These are phyloP conservation scores for Tylopilus plumbeoviolaceoides DNA, from an alignment of 768 basidiomycete genomes.

Conservation along the genomic window DNA sequence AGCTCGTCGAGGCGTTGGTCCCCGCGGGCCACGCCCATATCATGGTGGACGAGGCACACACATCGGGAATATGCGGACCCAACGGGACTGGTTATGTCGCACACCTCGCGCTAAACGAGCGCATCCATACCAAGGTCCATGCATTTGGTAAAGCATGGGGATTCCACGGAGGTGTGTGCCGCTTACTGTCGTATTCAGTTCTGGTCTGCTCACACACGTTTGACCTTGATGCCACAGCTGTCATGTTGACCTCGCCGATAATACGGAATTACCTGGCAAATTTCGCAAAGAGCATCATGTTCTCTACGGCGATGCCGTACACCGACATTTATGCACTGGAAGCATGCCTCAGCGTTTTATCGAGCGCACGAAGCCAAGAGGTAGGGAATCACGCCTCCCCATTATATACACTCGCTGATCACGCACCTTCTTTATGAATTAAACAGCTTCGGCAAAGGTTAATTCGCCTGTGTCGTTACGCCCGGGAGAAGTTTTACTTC, in stretches of 20 bases:
- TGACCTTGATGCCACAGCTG: conserved; percentile 5
- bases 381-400: conserved; percentile 5
- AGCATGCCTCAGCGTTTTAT: conserved; percentile 36
- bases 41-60: conserved; percentile 56
- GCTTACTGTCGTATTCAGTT: no score
- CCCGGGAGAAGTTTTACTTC: conserved; percentile 4
- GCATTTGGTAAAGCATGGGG: conserved; percentile 45
- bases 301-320: conserved; percentile 22
- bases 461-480: conserved; percentile 6
- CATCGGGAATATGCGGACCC: conserved; percentile 48
- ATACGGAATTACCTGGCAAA: conserved; percentile 21
- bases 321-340: conserved; percentile 31
- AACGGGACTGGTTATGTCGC: conserved; percentile 42
- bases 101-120: conserved; percentile 38
- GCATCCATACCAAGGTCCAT: conserved; percentile 45
- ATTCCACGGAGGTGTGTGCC: conserved; percentile 15
- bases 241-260: conserved; percentile 17
- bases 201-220: neutral
- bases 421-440: neutral
- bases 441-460: conserved; percentile 17
- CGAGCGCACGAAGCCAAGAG: conserved; percentile 14
- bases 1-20: conserved; percentile 34
- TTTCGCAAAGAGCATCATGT: conserved; percentile 18
- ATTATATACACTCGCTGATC: neutral
- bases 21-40: conserved; percentile 40